A percentile compares a stretch with the other conserved stretches of the same genome.
These are phyloP conservation scores for Verticillium longisporum DNA, from an alignment of 2,329 filamentous ascomycete genomes.

Conservation along the genomic window DNA sequence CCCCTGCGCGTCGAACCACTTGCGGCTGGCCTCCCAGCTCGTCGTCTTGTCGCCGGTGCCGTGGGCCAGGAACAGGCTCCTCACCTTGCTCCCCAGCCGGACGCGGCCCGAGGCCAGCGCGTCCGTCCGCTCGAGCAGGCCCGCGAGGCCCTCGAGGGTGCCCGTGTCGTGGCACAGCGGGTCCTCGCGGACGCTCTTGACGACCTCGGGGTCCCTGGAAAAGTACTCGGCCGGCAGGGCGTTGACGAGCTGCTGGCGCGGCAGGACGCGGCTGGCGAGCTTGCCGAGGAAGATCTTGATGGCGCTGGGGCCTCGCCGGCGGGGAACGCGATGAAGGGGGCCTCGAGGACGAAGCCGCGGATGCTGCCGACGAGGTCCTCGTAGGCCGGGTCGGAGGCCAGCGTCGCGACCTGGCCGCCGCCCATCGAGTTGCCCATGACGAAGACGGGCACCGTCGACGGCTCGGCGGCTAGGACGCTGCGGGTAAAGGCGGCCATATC, in stretches of 20 bases:
- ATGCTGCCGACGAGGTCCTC: conserved; percentile 52
- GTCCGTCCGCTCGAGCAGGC: conserved; percentile 67
- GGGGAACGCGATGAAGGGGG: conserved; percentile 72
- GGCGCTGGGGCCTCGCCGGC: conserved; percentile 51
- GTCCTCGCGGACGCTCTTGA: conserved; percentile 57
- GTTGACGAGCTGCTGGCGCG: conserved; percentile 59
- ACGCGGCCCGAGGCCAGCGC: conserved; percentile 51
- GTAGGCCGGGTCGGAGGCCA: conserved; percentile 44
- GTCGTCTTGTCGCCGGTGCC: conserved; percentile 69
- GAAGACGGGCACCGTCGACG: conserved; percentile 53
- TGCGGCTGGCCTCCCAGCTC: conserved; percentile 56
- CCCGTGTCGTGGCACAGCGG: conserved; percentile 73
- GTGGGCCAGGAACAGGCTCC: conserved; percentile 65
- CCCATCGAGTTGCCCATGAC: conserved; percentile 91
- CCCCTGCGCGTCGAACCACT: conserved; percentile 52
- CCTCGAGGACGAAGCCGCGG: conserved; percentile 67
- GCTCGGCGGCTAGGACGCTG: conserved; percentile 34
- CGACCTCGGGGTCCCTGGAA: conserved; percentile 59
- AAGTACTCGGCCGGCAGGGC: conserved; percentile 58
- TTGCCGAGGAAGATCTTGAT: conserved; percentile 61
- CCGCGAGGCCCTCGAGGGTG: conserved; percentile 73
- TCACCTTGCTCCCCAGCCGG: conserved; percentile 45
- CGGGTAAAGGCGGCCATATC: conserved; percentile 75
- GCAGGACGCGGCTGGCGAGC: conserved; percentile 61
- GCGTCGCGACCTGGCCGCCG: conserved; percentile 65